These are phyloP conservation scores for Chlamydomonas reinhardtii DNA, from an alignment of 163 green algal species.

Conservation along the genomic window DNA sequence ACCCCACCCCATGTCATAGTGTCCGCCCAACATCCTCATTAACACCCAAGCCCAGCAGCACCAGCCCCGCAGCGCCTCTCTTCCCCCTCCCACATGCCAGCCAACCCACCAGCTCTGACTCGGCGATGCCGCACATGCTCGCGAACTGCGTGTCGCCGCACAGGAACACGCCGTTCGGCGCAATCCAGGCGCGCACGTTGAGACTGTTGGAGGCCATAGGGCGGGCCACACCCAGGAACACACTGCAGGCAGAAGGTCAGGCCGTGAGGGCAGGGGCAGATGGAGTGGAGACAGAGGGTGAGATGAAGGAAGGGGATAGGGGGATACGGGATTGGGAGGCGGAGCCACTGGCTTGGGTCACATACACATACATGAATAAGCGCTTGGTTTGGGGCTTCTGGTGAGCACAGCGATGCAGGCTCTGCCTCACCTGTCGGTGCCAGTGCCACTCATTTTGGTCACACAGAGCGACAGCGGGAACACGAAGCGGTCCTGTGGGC, in stretches of 20 bases:
- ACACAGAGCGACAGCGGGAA: not conserved
- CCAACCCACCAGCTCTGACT: slow-evolving; percentile 32
- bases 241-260: not conserved
- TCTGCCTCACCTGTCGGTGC: not conserved
- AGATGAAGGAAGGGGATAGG: too few species aligned
- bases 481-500: not conserved
- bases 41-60: too few species aligned
- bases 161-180: slow-evolving; percentile 48
- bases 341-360: too few species aligned
- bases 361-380: too few species aligned
- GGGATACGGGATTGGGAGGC: too few species aligned
- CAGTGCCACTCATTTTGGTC: not conserved
- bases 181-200: slow-evolving; percentile 42
- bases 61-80: too few species aligned
- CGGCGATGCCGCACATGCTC: slow-evolving; percentile 18
- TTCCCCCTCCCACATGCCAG: not conserved
- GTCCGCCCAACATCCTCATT: too few species aligned
- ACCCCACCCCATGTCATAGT: too few species aligned
- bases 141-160: slow-evolving; percentile 47
- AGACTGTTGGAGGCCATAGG: slow-evolving; percentile 6
- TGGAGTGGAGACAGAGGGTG: not conserved
- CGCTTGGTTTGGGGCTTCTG: too few species aligned
- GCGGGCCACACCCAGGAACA: slow-evolving; percentile 48
- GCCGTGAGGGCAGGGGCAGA: too few species aligned
- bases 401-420: not conserved